Evolutionary conservation across 2,329 filamentous ascomycete species (phyloP), one percentile per base, ranked within the genome.

Genomic region (Sporothrix pseudoabietina): DNA sequence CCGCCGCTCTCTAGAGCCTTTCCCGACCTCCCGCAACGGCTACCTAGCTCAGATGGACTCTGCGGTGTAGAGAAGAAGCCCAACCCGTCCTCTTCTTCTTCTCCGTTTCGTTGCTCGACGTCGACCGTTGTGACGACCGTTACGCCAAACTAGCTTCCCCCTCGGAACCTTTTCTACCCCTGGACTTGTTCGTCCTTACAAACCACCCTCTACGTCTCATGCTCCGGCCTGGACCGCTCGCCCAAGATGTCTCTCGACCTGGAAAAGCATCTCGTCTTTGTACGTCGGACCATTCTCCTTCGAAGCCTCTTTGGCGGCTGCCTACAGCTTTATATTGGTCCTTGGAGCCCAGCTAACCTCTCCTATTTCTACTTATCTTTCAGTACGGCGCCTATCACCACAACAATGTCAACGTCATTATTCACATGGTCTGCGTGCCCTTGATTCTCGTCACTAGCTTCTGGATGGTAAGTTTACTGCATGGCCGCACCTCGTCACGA

Each of bases 351-450:
- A 16, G 19, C 55, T 66, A 32, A 71, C 59, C n/a, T 70, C 35
- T 71, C 59, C n/a, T 70, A n/a, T 71, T 41, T 22, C 26, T n/a
- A 12, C 0, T 52, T 26, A 35, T 19, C 14, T n/a, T 54, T 59
- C 77, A 96, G 93, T 96, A 96, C 84, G 93, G 92, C 81, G 88
- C 92, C 74, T 95, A 96, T 80, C 93, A 96, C 82, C 89, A 92
- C 79, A 91, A 95, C 82, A 83, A 87, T 65, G 87, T 92, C 82
- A 96, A 96, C 80, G 83, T 94, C 74, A 86, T 85, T 77, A 94
- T 96, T 79, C 93, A 96, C 81, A 91, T 94, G 84, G 84, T 89
- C 74, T 95, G 92, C 80, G 92, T 96, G 73, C 93, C 93, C 61
- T 81, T 92, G 72, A 91, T 96, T 73, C 82, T 95, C 71, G 86